phyloP scores from a whole-genome alignment of 108 stramenopile genomes.

The Licmophora abbreviata region DNA sequence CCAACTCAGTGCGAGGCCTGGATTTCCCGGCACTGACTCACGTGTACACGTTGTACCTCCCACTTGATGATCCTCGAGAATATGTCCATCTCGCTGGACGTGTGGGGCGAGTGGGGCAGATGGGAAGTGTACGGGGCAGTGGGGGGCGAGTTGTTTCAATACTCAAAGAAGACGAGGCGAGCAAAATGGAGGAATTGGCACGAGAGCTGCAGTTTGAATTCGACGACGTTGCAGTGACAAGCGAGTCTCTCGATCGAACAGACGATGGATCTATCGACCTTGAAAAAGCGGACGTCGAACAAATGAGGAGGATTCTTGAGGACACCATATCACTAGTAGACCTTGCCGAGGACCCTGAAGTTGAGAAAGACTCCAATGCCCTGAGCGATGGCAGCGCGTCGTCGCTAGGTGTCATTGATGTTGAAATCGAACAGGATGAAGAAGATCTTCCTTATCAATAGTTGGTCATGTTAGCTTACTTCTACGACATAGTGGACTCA shows the following conservation, averaged over 20 bases:
- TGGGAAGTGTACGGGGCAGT: slow-evolving; percentile 47
- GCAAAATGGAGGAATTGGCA: slow-evolving; percentile 59
- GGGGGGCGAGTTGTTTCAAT: slow-evolving; percentile 73
- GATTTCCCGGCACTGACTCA: slow-evolving; percentile 77
- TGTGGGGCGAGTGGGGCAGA: slow-evolving; percentile 81
- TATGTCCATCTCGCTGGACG: slow-evolving; percentile 81
- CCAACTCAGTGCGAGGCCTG: slow-evolving; percentile 74
- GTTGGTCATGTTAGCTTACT: neutral
- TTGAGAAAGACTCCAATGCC: neutral
- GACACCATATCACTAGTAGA: slow-evolving; percentile 48
- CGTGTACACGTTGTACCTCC: slow-evolving; percentile 77
- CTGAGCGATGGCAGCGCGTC: neutral
- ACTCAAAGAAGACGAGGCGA: slow-evolving; percentile 47
- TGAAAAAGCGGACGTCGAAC: slow-evolving; percentile 43
- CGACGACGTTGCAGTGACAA: slow-evolving; percentile 36
- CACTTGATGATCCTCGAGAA: slow-evolving; percentile 75
- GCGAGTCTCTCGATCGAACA: neutral
- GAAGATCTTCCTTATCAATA: neutral
- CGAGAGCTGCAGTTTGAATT: slow-evolving; percentile 59
- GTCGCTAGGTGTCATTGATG: neutral
- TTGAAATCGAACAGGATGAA: neutral
- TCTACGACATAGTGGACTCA: neutral
- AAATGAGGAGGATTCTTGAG: slow-evolving; percentile 61
- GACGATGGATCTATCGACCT: slow-evolving; percentile 25
- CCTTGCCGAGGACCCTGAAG: neutral